phyloP scores from a whole-genome alignment of 1,284 basidiomycete genomes.

The Coniferiporia sulphurascens region DNA sequence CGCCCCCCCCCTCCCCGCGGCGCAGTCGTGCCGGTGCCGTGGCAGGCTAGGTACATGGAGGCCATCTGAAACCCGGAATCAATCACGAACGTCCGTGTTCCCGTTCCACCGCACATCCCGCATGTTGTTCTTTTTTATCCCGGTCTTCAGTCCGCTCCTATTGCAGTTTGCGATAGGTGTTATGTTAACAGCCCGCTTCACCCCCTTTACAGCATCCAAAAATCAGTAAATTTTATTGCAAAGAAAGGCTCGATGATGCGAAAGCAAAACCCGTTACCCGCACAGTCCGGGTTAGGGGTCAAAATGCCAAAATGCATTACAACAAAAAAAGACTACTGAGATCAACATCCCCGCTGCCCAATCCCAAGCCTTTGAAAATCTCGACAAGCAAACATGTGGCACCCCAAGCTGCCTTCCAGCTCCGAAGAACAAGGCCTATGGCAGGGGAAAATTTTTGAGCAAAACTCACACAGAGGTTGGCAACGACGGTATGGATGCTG shows the following conservation, averaged over 20 bases:
- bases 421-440: background rate
- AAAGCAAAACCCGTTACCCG: background rate
- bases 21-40: conserved; percentile 80
- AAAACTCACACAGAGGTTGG: conserved; percentile 68
- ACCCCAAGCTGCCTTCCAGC: background rate
- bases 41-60: conserved; percentile 81
- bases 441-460: conserved; percentile 9
- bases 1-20: conserved; percentile 74
- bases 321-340: too few species aligned
- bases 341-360: too few species aligned
- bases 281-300: background rate
- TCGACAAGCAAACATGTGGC: background rate
- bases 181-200: conserved; percentile 72
- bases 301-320: too few species aligned
- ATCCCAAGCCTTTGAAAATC: too few species aligned
- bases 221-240: background rate
- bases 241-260: background rate
- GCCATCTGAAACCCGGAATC: conserved; percentile 98
- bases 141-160: conserved; percentile 81
- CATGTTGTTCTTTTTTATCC: conserved; percentile 84
- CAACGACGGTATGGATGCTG: conserved; percentile 67
- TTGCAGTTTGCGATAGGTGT: conserved; percentile 82
- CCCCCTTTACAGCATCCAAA: conserved; percentile 90
- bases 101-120: conserved; percentile 79
- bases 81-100: conserved; percentile 87